Evolutionary conservation across 202 grass and related monocot species (phyloP), one percentile per base, ranked within the genome.

Genomic region (Panicum virgatum): DNA sequence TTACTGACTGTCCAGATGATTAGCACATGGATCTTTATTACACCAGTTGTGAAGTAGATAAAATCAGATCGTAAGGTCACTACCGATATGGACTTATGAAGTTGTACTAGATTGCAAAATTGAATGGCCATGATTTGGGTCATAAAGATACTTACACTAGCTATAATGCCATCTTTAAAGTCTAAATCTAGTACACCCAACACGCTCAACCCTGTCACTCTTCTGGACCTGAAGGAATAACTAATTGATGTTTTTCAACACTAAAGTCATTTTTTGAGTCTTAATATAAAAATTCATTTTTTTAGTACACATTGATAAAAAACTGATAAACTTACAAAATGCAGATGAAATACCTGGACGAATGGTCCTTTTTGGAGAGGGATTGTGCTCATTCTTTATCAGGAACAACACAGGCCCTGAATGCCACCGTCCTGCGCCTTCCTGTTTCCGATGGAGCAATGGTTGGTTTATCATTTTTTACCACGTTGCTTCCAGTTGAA

Each of bases 331-430:
- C 23, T 77, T 53, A 22, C 19, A 66, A 39, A 10, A 77, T 85
- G 69, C 86, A 96, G 93, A 91, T 92, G 83, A 48, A 12, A 63
- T 78, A 80, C 84, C 69, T 96, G 48, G 90, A 92, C 25, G 76
- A 92, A 69, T 96, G 88, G 86, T 82, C 85, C 83, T 77, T 82
- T 29, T 4, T 96, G 47, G 88, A 92, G 83, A 81, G 56, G 30
- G 77, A 87, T 48, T 66, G 91, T 64, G 76, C 16, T 30, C 82
- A 32, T 87, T 86, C 88, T 68, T 71, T 96, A 73, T 79, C 85
- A 73, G 90, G 90, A 72, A 63, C 82, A 63, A 53, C 84, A 44
- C 88, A 78, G 50, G 85, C 85, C 44, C 74, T 92, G 59, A 90
- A 82, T 39, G 80, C 90, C 46, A 82, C 84, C 5, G 57, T 91